A percentile compares a stretch with the other conserved stretches of the same genome.
Evolutionary conservation across 2,329 filamentous ascomycete genomes (phyloP).

Genomic region (Fusarium illudens): DNA sequence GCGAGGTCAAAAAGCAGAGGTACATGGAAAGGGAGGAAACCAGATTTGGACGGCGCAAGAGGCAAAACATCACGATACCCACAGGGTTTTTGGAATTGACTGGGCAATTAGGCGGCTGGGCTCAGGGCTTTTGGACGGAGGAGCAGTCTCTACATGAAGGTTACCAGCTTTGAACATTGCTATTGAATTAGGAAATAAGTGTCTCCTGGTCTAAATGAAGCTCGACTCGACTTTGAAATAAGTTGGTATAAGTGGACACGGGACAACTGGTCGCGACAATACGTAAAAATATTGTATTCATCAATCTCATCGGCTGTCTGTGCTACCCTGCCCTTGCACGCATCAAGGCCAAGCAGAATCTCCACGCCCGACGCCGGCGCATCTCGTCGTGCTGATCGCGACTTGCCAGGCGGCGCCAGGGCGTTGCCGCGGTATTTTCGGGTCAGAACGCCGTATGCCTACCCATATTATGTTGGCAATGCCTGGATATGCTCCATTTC

Average conservation of each 20-base stretch:
- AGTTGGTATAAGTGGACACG: background rate
- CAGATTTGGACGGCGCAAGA: constrained; percentile 29
- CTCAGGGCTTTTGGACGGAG: constrained; percentile 24
- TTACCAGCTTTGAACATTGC: background rate
- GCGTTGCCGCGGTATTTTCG: constrained; percentile 27
- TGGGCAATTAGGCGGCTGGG: constrained; percentile 10
- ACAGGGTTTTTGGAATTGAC: constrained; percentile 38
- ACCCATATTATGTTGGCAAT: constrained; percentile 38
- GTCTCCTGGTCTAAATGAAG: background rate
- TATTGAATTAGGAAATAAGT: background rate
- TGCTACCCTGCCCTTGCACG: constrained; percentile 29
- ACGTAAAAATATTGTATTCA: constrained; percentile 21
- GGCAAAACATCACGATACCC: constrained; percentile 39
- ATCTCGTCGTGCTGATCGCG: constrained; percentile 26
- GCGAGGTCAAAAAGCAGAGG: background rate
- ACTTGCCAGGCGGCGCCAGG: constrained; percentile 27
- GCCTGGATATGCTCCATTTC: constrained; percentile 35
- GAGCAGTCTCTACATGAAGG: background rate
- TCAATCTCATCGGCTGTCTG: constrained; percentile 41
- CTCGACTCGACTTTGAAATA: background rate
- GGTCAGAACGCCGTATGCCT: constrained; percentile 31
- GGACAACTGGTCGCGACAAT: background rate
- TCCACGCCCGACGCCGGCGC: constrained; percentile 24
- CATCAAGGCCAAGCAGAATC: constrained; percentile 28
- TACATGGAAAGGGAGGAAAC: constrained; percentile 13